These are phyloP conservation scores for Stromatinia cepivora DNA, from an alignment of 2,329 filamentous ascomycete species.

Conservation along the genomic window DNA sequence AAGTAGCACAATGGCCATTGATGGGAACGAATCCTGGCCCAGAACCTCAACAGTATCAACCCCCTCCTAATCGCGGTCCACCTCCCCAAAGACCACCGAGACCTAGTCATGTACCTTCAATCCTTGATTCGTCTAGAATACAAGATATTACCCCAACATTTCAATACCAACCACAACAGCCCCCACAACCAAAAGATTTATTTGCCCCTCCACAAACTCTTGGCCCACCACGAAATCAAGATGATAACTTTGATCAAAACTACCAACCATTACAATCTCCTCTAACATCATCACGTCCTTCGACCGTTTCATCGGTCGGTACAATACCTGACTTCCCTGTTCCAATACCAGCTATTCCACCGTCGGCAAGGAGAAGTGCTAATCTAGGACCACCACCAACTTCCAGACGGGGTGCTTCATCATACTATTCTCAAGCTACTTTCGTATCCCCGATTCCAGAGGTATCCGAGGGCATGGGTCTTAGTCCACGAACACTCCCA, in stretches of 20 bases:
- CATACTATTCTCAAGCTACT: constrained; percentile 65
- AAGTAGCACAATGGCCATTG: constrained; percentile 57
- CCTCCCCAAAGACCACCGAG: constrained; percentile 60
- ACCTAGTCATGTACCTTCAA: constrained; percentile 59
- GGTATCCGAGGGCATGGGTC: constrained; percentile 45
- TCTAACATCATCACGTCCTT: constrained; percentile 53
- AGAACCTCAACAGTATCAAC: constrained; percentile 47
- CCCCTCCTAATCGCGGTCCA: constrained; percentile 51
- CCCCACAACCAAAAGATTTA: not conserved
- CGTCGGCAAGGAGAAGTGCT: constrained; percentile 48
- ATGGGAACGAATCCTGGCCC: constrained; percentile 33
- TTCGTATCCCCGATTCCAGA: constrained; percentile 76
- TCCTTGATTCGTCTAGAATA: constrained; percentile 56
- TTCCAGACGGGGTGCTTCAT: constrained; percentile 59
- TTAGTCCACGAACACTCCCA: constrained; percentile 48
- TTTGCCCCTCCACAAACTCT: constrained; percentile 43
- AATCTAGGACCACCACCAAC: constrained; percentile 61
- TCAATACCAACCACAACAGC: constrained; percentile 41
- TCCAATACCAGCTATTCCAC: constrained; percentile 34
- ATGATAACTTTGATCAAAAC: constrained; percentile 15
- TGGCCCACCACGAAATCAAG: constrained; percentile 23
- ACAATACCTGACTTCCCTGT: constrained; percentile 56
- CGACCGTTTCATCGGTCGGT: constrained; percentile 54
- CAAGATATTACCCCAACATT: constrained; percentile 59
- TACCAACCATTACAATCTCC: constrained; percentile 40